These are phyloP conservation scores for Umbelopsis sp. DNA, from an alignment of 192 early-diverging fungal species.

Conservation along the genomic window DNA sequence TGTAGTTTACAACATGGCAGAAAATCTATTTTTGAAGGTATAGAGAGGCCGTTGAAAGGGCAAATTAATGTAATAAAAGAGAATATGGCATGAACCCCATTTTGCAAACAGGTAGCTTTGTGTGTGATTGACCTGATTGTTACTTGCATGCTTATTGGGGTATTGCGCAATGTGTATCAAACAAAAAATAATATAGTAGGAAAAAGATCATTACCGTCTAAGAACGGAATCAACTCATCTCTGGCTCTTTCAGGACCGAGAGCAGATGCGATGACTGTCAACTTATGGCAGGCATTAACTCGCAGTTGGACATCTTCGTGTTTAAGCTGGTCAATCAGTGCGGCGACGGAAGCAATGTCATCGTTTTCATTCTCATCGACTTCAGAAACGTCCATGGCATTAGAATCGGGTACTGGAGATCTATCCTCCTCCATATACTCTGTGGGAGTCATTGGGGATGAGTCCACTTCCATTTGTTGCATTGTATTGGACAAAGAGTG, in stretches of 20 bases:
- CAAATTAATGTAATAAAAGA: no score
- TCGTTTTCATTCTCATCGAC: slow-evolving; percentile 28
- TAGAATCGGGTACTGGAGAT: slow-evolving; percentile 21
- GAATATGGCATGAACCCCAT: no score
- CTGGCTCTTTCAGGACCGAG: slow-evolving; percentile 94
- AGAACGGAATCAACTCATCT: slow-evolving; percentile 95
- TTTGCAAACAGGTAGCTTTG: no score
- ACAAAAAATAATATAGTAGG: background rate
- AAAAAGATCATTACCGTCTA: slow-evolving; percentile 74
- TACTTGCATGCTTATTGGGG: background rate
- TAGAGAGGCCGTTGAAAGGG: no score
- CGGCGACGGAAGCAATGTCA: slow-evolving; percentile 84
- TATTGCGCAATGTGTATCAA: background rate
- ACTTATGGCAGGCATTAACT: slow-evolving; percentile 80
- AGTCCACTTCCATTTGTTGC: slow-evolving; percentile 24
- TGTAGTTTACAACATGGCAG: no score
- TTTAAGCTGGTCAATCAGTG: slow-evolving; percentile 91
- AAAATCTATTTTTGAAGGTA: no score
- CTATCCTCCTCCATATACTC: slow-evolving; percentile 22
- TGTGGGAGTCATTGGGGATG: slow-evolving; percentile 22
- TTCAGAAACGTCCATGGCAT: slow-evolving; percentile 21
- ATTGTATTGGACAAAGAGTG: slow-evolving; percentile 24
- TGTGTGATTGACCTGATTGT: no score
- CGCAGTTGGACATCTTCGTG: slow-evolving; percentile 89
- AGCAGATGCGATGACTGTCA: slow-evolving; percentile 90